Evolutionary conservation across 2,329 filamentous ascomycete genomes (phyloP).

Genomic region (Verticillium tricorpus): DNA sequence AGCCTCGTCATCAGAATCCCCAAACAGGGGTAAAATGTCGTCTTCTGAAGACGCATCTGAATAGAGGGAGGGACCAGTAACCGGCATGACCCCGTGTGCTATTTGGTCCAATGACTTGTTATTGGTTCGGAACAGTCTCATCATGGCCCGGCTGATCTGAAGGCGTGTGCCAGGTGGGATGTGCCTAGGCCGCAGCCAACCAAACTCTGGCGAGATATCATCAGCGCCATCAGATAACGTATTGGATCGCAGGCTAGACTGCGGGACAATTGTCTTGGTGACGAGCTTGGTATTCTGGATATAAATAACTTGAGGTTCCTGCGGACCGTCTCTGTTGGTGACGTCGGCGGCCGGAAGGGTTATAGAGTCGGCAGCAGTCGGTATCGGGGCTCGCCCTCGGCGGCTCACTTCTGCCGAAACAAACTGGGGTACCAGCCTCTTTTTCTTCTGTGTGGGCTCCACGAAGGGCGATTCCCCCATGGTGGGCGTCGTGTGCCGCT

Average conservation of each 20-base stretch:
- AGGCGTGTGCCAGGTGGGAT: constrained; percentile 38
- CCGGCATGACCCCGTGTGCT: constrained; percentile 18
- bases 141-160: constrained; percentile 37
- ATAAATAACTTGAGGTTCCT: background rate
- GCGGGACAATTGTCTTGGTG: background rate
- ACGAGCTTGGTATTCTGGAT: background rate
- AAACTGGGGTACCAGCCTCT: constrained; percentile 19
- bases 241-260: background rate
- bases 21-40: constrained; percentile 21
- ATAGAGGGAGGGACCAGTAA: constrained; percentile 32
- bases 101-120: constrained; percentile 4
- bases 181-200: constrained; percentile 6
- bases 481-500: background rate
- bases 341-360: background rate
- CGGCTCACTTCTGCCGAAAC: constrained; percentile 12
- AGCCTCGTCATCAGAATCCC: constrained; percentile 30
- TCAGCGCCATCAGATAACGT: background rate
- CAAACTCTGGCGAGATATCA: background rate
- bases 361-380: constrained; percentile 6
- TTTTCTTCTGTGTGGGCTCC: constrained; percentile 19
- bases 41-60: constrained; percentile 50
- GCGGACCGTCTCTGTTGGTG: no score
- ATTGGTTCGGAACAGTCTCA: constrained; percentile 28
- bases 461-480: background rate
- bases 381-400: constrained; percentile 8